Evolutionary conservation across 2,329 filamentous ascomycete genomes (phyloP), one percentile per base, ranked within the genome.

Genomic region (Microascus cirrosus): DNA sequence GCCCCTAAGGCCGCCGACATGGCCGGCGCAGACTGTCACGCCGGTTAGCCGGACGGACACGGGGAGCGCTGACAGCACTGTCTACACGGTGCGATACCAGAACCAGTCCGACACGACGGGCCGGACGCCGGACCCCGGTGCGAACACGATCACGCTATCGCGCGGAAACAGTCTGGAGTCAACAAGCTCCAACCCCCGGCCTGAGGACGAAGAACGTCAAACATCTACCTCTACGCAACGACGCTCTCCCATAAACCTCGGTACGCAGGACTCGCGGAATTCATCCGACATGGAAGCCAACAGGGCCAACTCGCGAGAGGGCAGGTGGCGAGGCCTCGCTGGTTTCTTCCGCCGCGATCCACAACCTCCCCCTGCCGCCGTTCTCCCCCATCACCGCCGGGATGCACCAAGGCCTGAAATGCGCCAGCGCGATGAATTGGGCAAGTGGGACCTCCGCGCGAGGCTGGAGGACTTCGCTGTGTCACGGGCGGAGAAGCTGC

Each of bases 1-100:
- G 13, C 35, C 36, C 5, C 60, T 78, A 13, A 77, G 78, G 39
- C 79, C 79, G 13, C 77, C 76, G 0, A 64, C 78, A 12, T 79
- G 80, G 84, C 75, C 82, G 59, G 70, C 76, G 6, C 75, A 79
- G 39, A 76, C 77, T 35, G 74, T 75, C 2, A 84, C 82, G 0
- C 82, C 82, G 0, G 67, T 83, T 51, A 85, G 82, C 64, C 74
- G 82, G 61, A 81, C 82, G 20, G 82, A 86, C 60, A 85, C 83
- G 1, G 77, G 80, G 20, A 85, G 82, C 63, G 82, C 81, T 1
- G 82, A 81, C 52, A 85, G 82, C 66, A 86, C 83, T 1, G 78
- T 82, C 2, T 86, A 86, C 61, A 80, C 81, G 7, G 75, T 86
- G 39, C 75, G 82, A 56, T 85, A 85, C 62, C 81, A 84, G 58